A percentile compares a stretch with the other conserved stretches of the same genome.
Evolutionary conservation across 495 filamentous ascomycete species (phyloP).

Genomic region (Evernia prunastri): DNA sequence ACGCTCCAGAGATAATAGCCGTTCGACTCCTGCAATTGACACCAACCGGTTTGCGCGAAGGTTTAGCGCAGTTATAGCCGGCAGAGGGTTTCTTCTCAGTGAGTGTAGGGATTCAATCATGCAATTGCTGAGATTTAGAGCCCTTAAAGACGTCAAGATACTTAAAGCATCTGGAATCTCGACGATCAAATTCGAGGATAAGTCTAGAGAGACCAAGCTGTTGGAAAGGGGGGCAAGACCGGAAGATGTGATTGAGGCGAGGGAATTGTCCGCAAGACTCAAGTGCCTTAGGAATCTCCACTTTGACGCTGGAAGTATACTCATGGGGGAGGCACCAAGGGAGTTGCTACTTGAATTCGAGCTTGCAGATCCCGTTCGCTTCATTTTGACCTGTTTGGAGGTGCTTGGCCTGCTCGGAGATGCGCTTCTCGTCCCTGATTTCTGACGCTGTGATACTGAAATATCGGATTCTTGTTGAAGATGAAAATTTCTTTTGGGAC

Average conservation of each 20-base stretch:
- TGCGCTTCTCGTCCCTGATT: constrained; percentile 58
- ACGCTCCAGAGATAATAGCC: constrained; percentile 77
- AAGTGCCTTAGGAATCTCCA: constrained; percentile 92
- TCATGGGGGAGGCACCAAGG: constrained; percentile 55
- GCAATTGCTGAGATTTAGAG: constrained; percentile 88
- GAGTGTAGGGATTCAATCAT: constrained; percentile 97
- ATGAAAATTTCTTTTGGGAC: constrained; percentile 43
- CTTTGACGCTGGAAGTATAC: constrained; percentile 70
- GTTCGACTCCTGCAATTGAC: constrained; percentile 86
- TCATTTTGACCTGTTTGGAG: constrained; percentile 72
- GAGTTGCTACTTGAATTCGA: constrained; percentile 79
- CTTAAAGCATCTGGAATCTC: constrained; percentile 87
- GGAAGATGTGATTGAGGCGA: constrained; percentile 67
- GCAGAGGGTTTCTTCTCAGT: constrained; percentile 74
- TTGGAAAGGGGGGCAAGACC: constrained; percentile 76
- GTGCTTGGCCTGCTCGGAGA: constrained; percentile 72
- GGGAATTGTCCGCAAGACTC: constrained; percentile 81
- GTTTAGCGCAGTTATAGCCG: constrained; percentile 89
- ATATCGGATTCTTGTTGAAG: constrained; percentile 46
- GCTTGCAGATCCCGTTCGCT: constrained; percentile 83
- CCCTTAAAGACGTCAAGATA: constrained; percentile 70
- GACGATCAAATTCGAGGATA: constrained; percentile 84
- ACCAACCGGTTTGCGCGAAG: constrained; percentile 81
- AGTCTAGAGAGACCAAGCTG: constrained; percentile 81
- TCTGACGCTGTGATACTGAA: constrained; percentile 33